These are phyloP conservation scores for Colletotrichum camelliae DNA, from an alignment of 2,329 filamentous ascomycete species.

Conservation along the genomic window DNA sequence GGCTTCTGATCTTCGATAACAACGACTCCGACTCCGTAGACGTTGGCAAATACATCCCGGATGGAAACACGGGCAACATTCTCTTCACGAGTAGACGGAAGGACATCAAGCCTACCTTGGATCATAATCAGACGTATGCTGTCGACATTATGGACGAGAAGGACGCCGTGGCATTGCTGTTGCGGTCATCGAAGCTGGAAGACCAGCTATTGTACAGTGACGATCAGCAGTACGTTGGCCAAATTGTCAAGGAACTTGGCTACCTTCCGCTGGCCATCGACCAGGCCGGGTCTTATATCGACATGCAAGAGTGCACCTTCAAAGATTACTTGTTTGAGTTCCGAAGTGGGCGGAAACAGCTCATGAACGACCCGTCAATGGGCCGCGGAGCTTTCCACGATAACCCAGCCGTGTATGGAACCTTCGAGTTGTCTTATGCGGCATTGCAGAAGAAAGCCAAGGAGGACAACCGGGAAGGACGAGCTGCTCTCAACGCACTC, in stretches of 20 bases:
- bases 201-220: no score
- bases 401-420: slow-evolving; percentile 26
- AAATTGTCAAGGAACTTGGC: slow-evolving; percentile 26
- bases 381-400: slow-evolving; percentile 9
- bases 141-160: neutral
- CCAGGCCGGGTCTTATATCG: slow-evolving; percentile 27
- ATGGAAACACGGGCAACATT: slow-evolving; percentile 27
- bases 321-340: slow-evolving; percentile 18
- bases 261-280: slow-evolving; percentile 33
- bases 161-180: neutral
- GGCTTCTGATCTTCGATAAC: slow-evolving; percentile 38
- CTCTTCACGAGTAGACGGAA: slow-evolving; percentile 31
- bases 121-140: neutral
- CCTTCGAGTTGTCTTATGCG: slow-evolving; percentile 30
- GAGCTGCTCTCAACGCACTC: slow-evolving; percentile 24
- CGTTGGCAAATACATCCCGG: slow-evolving; percentile 22
- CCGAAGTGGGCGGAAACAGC: slow-evolving; percentile 5
- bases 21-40: slow-evolving; percentile 19
- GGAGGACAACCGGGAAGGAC: neutral
- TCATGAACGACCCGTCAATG: slow-evolving; percentile 1
- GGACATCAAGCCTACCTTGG: neutral
- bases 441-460: slow-evolving; percentile 5
- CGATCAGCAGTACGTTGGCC: no score
- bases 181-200: neutral
- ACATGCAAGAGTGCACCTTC: slow-evolving; percentile 11